Conservation (phyloP, 176 grass and related monocot species). For the Triticum turgidum region DNA sequence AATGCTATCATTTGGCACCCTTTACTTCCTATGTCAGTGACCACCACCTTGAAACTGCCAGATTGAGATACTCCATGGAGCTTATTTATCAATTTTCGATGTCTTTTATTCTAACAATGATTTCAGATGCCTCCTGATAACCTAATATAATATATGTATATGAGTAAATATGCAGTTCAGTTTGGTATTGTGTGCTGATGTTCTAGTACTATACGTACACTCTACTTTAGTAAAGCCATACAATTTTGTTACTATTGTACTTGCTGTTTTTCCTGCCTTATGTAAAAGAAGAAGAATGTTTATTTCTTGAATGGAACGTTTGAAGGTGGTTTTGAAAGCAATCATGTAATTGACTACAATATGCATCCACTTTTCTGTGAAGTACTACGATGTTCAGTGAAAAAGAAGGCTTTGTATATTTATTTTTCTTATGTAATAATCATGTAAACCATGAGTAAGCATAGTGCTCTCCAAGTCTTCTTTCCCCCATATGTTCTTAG, state of each 20-base stretch:
- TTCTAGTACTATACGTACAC: not conserved
- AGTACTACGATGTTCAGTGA: not conserved
- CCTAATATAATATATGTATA: constrained; percentile 7
- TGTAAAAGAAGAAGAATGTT: not conserved
- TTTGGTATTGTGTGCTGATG: not conserved
- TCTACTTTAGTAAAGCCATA: not conserved
- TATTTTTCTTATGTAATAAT: no score
- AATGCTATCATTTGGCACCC: constrained; percentile 5
- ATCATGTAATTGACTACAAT: not conserved
- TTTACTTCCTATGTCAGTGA: not conserved
- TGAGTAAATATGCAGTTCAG: no score
- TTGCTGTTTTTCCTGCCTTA: not conserved
- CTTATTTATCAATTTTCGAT: not conserved
- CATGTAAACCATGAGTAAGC: not conserved
- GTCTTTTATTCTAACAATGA: constrained; percentile 10
- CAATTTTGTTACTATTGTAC: not conserved
- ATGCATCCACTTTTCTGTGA: not conserved
- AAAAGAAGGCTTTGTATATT: not conserved
- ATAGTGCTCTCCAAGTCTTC: not conserved
- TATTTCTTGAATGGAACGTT: not conserved
- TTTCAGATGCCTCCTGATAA: constrained; percentile 21
- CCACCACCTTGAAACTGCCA: not conserved
- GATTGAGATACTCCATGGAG: constrained; percentile 11
- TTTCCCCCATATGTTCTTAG: not conserved
- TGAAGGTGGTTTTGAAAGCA: not conserved